Evolutionary conservation across 2,329 filamentous ascomycete genomes (phyloP).

Genomic region (Periglandula ipomoeae): DNA sequence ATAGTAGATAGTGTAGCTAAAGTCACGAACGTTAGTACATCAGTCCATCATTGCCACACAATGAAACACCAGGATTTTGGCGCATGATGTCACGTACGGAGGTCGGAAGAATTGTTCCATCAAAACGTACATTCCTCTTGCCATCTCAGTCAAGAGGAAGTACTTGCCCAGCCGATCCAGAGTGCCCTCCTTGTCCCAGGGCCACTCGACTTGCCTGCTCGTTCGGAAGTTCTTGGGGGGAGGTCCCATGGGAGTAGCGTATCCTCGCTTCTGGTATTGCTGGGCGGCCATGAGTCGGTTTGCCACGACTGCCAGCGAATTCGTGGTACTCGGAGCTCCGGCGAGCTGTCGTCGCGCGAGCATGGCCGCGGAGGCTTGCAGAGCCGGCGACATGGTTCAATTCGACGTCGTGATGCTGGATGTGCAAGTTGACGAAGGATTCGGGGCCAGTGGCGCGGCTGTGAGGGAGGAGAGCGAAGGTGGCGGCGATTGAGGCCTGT

Average conservation of each 20-base stretch:
- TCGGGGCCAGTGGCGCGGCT: not conserved
- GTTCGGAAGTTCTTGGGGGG: conserved; percentile 76
- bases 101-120: conserved; percentile 97
- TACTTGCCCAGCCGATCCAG: conserved; percentile 83
- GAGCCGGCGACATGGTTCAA: conserved; percentile 22
- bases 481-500: conserved; percentile 16
- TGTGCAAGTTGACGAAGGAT: conserved; percentile 1
- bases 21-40: conserved; percentile 2
- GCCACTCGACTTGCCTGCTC: conserved; percentile 65
- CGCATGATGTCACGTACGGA: conserved; percentile 59
- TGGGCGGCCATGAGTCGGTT: conserved; percentile 10
- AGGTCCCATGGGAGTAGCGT: conserved; percentile 66
- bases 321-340: conserved; percentile 14
- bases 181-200: conserved; percentile 66
- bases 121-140: conserved; percentile 94
- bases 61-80: not conserved
- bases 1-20: conserved; percentile 94
- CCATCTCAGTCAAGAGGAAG: conserved; percentile 93
- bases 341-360: conserved; percentile 27
- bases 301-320: conserved; percentile 14
- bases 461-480: conserved; percentile 9
- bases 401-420: not conserved
- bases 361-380: conserved; percentile 23
- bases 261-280: conserved; percentile 27
- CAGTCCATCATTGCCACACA: not conserved